These are phyloP conservation scores for Podila verticillata DNA, from an alignment of 192 early-diverging fungal genomes.

Conservation along the genomic window DNA sequence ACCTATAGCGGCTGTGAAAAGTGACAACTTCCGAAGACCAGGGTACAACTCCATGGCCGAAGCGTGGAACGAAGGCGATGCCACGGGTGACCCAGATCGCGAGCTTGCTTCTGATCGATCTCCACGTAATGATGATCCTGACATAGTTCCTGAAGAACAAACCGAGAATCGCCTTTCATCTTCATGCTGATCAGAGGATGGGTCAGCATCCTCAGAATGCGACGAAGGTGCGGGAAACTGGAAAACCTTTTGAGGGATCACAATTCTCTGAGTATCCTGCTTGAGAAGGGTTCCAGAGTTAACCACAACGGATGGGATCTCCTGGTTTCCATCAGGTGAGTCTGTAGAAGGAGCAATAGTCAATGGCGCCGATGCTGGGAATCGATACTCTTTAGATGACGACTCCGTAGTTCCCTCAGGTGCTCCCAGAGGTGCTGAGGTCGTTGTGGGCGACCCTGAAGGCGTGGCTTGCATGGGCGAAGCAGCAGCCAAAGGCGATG, in stretches of 20 bases:
- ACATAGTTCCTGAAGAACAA: not conserved
- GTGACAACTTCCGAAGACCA: slow-evolving; percentile 38
- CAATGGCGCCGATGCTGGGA: not conserved
- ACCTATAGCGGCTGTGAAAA: slow-evolving; percentile 32
- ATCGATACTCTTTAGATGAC: not conserved
- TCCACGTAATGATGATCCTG: not conserved
- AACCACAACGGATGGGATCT: slow-evolving; percentile 12
- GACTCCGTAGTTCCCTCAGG: not conserved
- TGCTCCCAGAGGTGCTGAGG: not conserved
- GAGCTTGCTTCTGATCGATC: not conserved
- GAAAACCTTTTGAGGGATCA: slow-evolving; percentile 1
- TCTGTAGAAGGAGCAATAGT: too few species aligned
- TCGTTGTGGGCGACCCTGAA: slow-evolving; percentile 1
- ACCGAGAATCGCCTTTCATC: not conserved
- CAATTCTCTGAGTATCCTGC: not conserved
- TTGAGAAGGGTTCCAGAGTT: not conserved
- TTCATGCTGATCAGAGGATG: not conserved
- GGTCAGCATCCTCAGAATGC: not conserved
- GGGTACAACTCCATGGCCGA: slow-evolving; percentile 36
- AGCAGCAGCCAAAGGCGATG: not conserved
- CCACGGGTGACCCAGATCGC: not conserved
- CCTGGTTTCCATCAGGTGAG: not conserved
- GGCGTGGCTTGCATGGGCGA: not conserved
- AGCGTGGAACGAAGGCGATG: slow-evolving; percentile 18
- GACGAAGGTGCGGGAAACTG: slow-evolving; percentile 22